Conservation (phyloP, 306 rosid species). For the Trichosanthes cucumerina region DNA sequence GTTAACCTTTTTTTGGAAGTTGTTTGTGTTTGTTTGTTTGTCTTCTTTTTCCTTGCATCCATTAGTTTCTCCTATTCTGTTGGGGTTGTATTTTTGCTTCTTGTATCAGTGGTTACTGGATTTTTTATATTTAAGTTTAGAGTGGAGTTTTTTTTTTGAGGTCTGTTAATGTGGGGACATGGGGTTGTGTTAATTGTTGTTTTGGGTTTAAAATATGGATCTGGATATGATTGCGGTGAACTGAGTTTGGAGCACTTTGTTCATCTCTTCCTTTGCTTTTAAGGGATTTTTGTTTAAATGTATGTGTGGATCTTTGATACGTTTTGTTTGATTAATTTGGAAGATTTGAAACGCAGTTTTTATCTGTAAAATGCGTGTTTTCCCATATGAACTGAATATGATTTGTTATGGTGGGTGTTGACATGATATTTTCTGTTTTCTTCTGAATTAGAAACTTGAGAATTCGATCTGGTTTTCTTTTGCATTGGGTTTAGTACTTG, state of each 20-base stretch:
- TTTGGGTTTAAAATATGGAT: slow-evolving; percentile 8
- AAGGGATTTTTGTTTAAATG: not conserved
- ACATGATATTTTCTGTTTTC: not conserved
- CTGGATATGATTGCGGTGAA: not conserved
- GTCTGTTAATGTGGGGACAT: not conserved
- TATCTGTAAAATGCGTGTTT: not conserved
- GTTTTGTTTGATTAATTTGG: not conserved
- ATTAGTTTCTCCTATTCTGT: not conserved
- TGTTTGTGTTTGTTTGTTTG: not conserved
- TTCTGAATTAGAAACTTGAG: not conserved
- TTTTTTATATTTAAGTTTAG: not conserved
- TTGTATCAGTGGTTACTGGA: not conserved
- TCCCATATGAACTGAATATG: not conserved
- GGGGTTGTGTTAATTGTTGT: not conserved
- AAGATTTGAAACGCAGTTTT: not conserved
- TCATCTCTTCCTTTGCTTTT: not conserved
- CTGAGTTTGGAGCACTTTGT: not conserved
- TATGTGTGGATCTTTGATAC: not conserved
- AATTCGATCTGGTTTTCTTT: not conserved
- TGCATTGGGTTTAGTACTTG: not conserved
- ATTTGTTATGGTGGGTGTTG: not conserved
- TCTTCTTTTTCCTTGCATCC: not conserved
- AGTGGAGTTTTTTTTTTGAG: not conserved
- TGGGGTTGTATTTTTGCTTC: not conserved
- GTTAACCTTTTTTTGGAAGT: not conserved